Percentiles rank a stretch among this genome's conserved stretches.
Conservation (phyloP, 192 early-diverging fungal species). For the Coemansia sp. region DNA sequence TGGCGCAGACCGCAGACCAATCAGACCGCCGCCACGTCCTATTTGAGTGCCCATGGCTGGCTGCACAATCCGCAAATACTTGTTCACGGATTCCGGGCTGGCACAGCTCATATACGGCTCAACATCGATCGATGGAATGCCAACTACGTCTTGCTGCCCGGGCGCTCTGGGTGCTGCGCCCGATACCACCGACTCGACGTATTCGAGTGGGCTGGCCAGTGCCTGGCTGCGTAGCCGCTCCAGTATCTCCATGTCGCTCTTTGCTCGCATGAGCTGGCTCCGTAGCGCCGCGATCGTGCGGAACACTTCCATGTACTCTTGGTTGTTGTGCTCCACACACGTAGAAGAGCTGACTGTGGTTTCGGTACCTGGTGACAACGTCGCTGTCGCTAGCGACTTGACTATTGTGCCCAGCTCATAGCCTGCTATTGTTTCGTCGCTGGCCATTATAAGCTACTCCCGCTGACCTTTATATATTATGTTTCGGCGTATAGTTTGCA, state of each 20-base stretch:
- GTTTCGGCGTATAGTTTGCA: neutral
- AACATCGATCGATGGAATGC: conserved; percentile 28
- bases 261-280: conserved; percentile 45
- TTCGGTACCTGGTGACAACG: conserved; percentile 17
- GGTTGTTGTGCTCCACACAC: conserved; percentile 40
- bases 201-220: conserved; percentile 29
- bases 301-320: conserved; percentile 50
- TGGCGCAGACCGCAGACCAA: conserved; percentile 5
- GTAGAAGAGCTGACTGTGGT: neutral
- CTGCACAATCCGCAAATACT: conserved; percentile 18
- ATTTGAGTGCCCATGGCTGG: neutral
- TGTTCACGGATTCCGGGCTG: conserved; percentile 9
- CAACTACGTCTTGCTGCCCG: conserved; percentile 31
- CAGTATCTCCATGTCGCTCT: conserved; percentile 45
- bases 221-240: conserved; percentile 24
- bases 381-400: neutral
- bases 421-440: conserved; percentile 10
- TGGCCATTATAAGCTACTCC: neutral
- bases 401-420: neutral
- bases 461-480: neutral
- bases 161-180: conserved; percentile 28
- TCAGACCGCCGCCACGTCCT: neutral
- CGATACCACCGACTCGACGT: conserved; percentile 29
- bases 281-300: conserved; percentile 41
- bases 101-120: conserved; percentile 36